Base-by-base conservation (phyloP, 805 yeast genomes). In the Candida nanaspora region DNA sequence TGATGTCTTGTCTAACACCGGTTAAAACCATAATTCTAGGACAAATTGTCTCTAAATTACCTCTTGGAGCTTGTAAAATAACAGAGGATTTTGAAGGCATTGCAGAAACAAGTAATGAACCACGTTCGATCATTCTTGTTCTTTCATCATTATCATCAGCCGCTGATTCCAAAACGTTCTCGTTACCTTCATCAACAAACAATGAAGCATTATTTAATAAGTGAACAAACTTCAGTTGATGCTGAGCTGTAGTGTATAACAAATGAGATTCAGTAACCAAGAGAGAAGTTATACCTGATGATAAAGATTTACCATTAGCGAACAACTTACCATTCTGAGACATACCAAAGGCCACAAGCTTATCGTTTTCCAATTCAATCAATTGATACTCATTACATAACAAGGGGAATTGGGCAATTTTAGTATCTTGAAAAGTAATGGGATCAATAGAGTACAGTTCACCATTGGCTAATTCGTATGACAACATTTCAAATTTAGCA, bases 11-110 rank as follows among this genome's bases (percentile, higher is more conserved):
- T 48, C 98, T 74, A 21, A 93, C 94, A 19, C 82, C 93, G 11
- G 85, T 74, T 31, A 93, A 65, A 3, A 91, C 95, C 83, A 93
- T 80, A 35, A 93, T 84, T 59, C 98, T 74, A 13, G 99, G 98
- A 53, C 78, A 81, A 16, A 93, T 84, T 0, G 98, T 88, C 61
- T 93, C 99, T 49, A 93, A 66, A 54, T 93, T 93, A 46, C 99
- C 99, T 58, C 99, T 76, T 44, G 95, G 95, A 4, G 96, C 96
- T 60, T 93, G 96, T 40, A 93, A 68, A 4, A 86, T 79, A 16
- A 94, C 88, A 1, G 89, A 74, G 42, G 88, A 80, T 41, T 77
- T 82, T 0, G 91, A 77, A 1, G 97, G 96, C 53, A 88, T 82
- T 2, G 78, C 77, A 31, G 88, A 69, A 0, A 91, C 86, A 37